Percentiles rank a stretch among this genome's conserved stretches.
Conservation (phyloP, 2,329 filamentous ascomycete genomes). For the Arthrobotrys iridis region DNA sequence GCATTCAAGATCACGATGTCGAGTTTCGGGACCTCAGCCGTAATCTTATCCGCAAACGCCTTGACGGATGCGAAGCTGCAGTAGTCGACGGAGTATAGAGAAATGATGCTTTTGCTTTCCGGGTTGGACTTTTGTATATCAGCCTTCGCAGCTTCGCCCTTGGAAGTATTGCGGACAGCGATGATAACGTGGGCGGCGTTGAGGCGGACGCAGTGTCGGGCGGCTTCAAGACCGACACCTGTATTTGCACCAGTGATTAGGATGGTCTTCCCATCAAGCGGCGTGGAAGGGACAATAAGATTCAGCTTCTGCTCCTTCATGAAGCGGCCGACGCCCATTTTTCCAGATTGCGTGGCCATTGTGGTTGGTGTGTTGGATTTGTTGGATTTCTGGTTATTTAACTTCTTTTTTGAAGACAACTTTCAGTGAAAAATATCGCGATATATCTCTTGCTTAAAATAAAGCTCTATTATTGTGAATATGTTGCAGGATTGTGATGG, state of each 20-base stretch:
- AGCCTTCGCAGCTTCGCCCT: conserved; percentile 63
- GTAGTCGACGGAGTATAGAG: conserved; percentile 62
- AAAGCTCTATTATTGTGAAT: not conserved
- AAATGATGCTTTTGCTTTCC: conserved; percentile 55
- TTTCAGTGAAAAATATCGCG: not conserved
- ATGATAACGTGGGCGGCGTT: conserved; percentile 62
- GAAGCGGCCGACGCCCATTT: conserved; percentile 26
- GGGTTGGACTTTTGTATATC: conserved; percentile 59
- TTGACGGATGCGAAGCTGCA: conserved; percentile 64
- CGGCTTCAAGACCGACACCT: conserved; percentile 63
- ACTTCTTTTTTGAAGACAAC: not conserved
- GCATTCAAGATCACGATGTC: conserved; percentile 60
- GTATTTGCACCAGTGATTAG: conserved; percentile 64
- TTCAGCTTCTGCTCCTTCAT: conserved; percentile 25
- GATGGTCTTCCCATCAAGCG: conserved; percentile 56
- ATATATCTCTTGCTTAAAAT: no score
- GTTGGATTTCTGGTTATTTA: conserved; percentile 23
- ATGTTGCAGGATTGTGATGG: not conserved
- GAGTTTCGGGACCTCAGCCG: conserved; percentile 61
- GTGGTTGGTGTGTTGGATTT: conserved; percentile 2
- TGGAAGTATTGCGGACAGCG: conserved; percentile 62
- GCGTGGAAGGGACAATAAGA: conserved; percentile 16
- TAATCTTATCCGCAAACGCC: conserved; percentile 62
- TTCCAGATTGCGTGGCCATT: conserved; percentile 44
- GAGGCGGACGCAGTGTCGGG: conserved; percentile 61